Evolutionary conservation across 2,329 filamentous ascomycete genomes (phyloP), one percentile per base, ranked within the genome.

Genomic region (Epicoccum nigrum): DNA sequence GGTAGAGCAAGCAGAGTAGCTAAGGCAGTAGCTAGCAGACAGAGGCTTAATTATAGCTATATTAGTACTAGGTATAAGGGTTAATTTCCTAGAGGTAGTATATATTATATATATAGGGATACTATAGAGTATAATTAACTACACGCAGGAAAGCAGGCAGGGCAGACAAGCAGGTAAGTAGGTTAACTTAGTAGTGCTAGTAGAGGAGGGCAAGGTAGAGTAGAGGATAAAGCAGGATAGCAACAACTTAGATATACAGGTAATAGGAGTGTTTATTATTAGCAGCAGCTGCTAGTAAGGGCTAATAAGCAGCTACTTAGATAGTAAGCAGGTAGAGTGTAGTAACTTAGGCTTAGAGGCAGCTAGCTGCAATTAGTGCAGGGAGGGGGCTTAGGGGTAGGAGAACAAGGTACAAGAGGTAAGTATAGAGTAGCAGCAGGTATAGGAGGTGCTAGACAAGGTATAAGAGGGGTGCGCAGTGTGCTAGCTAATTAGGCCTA

Each of bases 21-120:
- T 62, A 13, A 0, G 53, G 28, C 15, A 9, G 33, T 64, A 23
- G 54, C 9, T 54, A 27, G 27, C 54, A 15, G 2, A 52, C 15
- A 30, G 46, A 4, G 51, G 45, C 21, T 20, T 64, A 8, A 64
- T 65, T 13, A 25, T 65, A 13, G 63, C 56, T 20, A 67, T 44
- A 7, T 60, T 45, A 7, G 50, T 51, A n/a, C 38, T 66, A 20
- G 51, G 50, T 5, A 63, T 42, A 9, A 44, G 55, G 3, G 50
- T 67, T 12, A 49, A 67, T 45, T 62, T 55, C 32, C 25, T 32
- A n/a, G n/a, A 32, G n/a, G 17, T 45, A 9, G 30, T 45, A 32
- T 53, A 38, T 38, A 28, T 45, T 7, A 12, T 55, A 30, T 39
- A 55, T 34, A 39, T 55, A 8, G 33, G 48, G 8, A 51, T 39